Evolutionary conservation across 345 rosid species (phyloP).

Genomic region (Gossypium bickii): DNA sequence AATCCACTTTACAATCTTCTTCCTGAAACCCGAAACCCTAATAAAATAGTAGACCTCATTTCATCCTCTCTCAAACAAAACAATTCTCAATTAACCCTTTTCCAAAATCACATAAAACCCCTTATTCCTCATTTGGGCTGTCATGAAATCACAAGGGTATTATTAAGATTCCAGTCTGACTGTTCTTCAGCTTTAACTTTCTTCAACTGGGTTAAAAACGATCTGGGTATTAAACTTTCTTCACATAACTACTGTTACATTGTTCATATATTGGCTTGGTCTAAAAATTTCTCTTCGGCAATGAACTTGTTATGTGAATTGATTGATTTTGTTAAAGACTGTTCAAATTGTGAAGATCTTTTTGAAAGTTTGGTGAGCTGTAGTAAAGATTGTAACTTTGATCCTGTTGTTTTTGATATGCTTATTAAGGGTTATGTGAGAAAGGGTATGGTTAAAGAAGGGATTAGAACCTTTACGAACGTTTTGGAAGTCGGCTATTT

Average conservation of each 20-base stretch:
- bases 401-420: slow-evolving; percentile 62
- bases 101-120: slow-evolving; percentile 23
- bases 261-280: slow-evolving; percentile 58
- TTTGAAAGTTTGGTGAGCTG: slow-evolving; percentile 41
- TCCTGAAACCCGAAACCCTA: slow-evolving; percentile 59
- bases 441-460: slow-evolving; percentile 41
- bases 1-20: slow-evolving; percentile 58
- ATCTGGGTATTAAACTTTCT: slow-evolving; percentile 41
- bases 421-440: slow-evolving; percentile 59
- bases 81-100: slow-evolving; percentile 22
- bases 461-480: slow-evolving; percentile 40
- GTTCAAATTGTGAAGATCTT: slow-evolving; percentile 26
- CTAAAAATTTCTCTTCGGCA: slow-evolving; percentile 41
- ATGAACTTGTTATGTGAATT: slow-evolving; percentile 51
- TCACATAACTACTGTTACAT: slow-evolving; percentile 45
- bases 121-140: slow-evolving; percentile 48
- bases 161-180: slow-evolving; percentile 69
- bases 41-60: slow-evolving; percentile 50
- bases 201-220: slow-evolving; percentile 58
- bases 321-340: slow-evolving; percentile 28
- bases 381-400: slow-evolving; percentile 61
- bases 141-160: slow-evolving; percentile 55
- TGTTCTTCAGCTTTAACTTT: slow-evolving; percentile 43
- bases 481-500: slow-evolving; percentile 42
- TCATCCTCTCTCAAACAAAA: slow-evolving; percentile 44